Evolutionary conservation across 129 eudicot genomes (phyloP).

Genomic region (Flaveria robusta): DNA sequence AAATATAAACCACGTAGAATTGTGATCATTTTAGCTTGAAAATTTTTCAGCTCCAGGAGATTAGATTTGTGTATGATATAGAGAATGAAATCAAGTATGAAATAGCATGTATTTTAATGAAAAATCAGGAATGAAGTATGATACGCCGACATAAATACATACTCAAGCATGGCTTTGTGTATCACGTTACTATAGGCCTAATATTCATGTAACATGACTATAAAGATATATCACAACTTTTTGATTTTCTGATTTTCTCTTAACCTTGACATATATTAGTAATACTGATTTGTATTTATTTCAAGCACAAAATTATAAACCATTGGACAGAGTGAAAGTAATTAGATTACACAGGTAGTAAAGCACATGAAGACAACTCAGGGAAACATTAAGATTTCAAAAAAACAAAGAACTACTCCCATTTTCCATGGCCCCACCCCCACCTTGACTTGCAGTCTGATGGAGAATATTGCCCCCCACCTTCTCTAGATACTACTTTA

Average conservation of each 20-base stretch:
- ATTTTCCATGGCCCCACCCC: conserved; percentile 33
- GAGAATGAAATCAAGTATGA: too few species aligned
- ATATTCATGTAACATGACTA: too few species aligned
- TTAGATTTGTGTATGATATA: too few species aligned
- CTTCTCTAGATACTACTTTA: background rate
- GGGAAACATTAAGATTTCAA: conserved; percentile 24
- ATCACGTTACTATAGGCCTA: too few species aligned
- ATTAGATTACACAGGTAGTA: conserved; percentile 24
- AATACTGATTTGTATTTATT: background rate
- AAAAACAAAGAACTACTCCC: conserved; percentile 34
- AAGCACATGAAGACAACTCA: conserved; percentile 14
- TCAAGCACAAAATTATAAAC: conserved; percentile 1
- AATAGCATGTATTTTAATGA: too few species aligned
- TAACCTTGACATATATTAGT: too few species aligned
- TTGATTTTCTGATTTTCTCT: too few species aligned
- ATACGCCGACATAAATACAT: too few species aligned
- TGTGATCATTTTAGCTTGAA: background rate
- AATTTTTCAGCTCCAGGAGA: too few species aligned
- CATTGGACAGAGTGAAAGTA: conserved; percentile 4
- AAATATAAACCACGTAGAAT: background rate
- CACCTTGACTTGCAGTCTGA: conserved; percentile 27
- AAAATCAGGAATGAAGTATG: too few species aligned
- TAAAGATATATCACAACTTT: too few species aligned
- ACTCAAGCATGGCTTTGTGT: too few species aligned
- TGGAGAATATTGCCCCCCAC: conserved; percentile 9